Evolutionary conservation across 495 filamentous ascomycete genomes (phyloP).

Genomic region (Wilcoxina mikolae): DNA sequence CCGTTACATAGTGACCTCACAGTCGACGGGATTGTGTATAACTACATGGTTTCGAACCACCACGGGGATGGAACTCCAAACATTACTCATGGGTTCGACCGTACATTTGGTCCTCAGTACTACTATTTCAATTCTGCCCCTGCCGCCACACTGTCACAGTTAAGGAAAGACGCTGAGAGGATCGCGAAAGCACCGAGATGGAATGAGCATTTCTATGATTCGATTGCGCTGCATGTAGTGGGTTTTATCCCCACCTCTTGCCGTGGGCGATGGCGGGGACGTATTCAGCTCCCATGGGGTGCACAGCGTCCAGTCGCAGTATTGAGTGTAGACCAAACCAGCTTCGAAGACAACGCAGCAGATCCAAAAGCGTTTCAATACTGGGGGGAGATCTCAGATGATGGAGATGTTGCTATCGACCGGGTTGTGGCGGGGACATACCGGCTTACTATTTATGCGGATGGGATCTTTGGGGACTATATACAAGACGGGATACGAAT

Average conservation of each 20-base stretch:
- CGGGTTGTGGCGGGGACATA: conserved; percentile 39
- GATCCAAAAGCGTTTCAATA: conserved; percentile 40
- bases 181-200: conserved; percentile 34
- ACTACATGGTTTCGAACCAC: conserved; percentile 40
- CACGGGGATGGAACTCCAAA: conserved; percentile 43
- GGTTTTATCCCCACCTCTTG: conserved; percentile 37
- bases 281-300: conserved; percentile 34
- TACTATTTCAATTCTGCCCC: conserved; percentile 42
- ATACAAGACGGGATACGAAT: conserved; percentile 34
- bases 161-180: conserved; percentile 36
- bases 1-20: conserved; percentile 42
- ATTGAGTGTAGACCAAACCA: conserved; percentile 37
- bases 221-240: conserved; percentile 40
- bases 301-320: conserved; percentile 38
- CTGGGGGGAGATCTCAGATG: conserved; percentile 38
- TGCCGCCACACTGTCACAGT: conserved; percentile 29
- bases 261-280: conserved; percentile 33
- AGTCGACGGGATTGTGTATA: conserved; percentile 45
- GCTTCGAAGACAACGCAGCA: conserved; percentile 44
- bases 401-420: conserved; percentile 36
- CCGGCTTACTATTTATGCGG: conserved; percentile 43
- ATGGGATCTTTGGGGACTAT: conserved; percentile 42
- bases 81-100: conserved; percentile 44
- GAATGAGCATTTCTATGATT: conserved; percentile 43
- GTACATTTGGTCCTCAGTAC: conserved; percentile 43